Conservation (phyloP, 192 early-diverging fungal species). For the Funneliformis geosporum region DNA sequence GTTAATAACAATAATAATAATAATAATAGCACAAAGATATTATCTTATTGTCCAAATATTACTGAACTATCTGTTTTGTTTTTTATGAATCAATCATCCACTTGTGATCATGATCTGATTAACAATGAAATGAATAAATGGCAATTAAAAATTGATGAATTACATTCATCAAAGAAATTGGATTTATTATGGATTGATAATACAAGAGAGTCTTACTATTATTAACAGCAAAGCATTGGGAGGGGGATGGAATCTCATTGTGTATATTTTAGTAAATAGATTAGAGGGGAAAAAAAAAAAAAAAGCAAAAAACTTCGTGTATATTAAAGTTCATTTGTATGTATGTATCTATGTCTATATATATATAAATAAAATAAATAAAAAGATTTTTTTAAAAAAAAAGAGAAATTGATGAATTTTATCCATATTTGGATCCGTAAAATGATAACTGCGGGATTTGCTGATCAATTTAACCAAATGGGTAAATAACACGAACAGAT, state of each 20-base stretch:
- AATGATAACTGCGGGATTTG: background rate
- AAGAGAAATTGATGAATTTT: background rate
- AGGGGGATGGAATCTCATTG: no score
- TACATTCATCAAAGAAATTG: background rate
- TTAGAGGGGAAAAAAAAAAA: no score
- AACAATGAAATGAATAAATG: background rate
- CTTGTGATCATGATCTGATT: background rate
- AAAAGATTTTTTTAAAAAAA: no score
- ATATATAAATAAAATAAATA: no score
- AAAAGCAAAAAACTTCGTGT: no score
- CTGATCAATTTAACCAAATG: background rate
- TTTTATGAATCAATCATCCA: background rate
- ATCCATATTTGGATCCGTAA: background rate
- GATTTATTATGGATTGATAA: background rate
- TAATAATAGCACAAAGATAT: background rate
- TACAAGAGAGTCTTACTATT: background rate
- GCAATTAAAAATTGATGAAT: background rate
- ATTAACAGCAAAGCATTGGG: background rate
- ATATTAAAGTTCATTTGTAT: no score
- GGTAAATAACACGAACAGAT: no score
- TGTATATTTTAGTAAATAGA: no score
- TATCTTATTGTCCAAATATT: background rate
- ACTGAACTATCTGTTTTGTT: background rate
- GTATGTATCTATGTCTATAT: no score
- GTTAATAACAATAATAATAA: background rate